Percentiles rank a stretch among this genome's conserved stretches.
Conservation (phyloP, 1,284 basidiomycete species). For the Afroboletus lepidellus region DNA sequence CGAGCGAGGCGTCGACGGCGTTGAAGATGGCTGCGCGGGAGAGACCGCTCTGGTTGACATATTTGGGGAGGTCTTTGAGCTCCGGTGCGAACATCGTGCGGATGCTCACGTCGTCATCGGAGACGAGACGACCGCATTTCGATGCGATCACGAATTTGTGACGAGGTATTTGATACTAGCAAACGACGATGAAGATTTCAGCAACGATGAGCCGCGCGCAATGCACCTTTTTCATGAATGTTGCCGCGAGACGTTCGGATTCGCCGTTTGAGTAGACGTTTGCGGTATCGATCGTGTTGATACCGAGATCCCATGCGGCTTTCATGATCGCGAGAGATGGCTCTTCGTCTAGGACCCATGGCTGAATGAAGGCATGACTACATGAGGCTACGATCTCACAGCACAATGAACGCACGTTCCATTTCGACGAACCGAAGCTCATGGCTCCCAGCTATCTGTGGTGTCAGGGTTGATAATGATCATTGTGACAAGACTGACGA, state of each 20-base stretch:
- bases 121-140: constrained; percentile 33
- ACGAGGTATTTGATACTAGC: constrained; percentile 52
- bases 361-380: constrained; percentile 11
- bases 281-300: constrained; percentile 53
- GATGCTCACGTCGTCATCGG: constrained; percentile 7
- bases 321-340: constrained; percentile 40
- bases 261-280: constrained; percentile 56
- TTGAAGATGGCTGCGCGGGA: constrained; percentile 44
- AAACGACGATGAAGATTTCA: neutral
- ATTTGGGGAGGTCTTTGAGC: constrained; percentile 30
- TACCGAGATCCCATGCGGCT: constrained; percentile 45
- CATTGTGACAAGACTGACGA: constrained; percentile 25
- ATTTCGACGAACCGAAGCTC: constrained; percentile 42
- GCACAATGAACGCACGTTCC: constrained; percentile 27
- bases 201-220: neutral
- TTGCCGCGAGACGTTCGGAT: constrained; percentile 45
- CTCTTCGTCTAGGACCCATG: constrained; percentile 48
- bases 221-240: constrained; percentile 49
- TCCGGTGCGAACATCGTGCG: neutral
- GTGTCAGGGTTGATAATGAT: neutral
- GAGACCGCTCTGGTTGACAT: constrained; percentile 43
- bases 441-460: constrained; percentile 42
- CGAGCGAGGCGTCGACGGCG: constrained; percentile 42
- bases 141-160: constrained; percentile 47
- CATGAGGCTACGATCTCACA: neutral